These are phyloP conservation scores for Abrus precatorius DNA, from an alignment of 306 rosid genomes.

Conservation along the genomic window DNA sequence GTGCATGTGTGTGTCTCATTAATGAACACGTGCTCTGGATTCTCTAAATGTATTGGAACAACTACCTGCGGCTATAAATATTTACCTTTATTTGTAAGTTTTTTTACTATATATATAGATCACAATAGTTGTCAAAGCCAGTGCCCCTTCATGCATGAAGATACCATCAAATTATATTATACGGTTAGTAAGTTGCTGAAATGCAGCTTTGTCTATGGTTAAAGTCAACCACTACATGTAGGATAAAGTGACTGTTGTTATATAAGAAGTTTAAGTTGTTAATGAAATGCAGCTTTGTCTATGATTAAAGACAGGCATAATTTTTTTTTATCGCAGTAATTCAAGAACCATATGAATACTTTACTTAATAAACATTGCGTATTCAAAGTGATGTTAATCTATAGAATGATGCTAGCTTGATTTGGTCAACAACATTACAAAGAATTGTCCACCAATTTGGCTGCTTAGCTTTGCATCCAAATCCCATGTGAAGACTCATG, in stretches of 20 bases:
- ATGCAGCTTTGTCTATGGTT: not conserved
- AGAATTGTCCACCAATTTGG: slow-evolving; percentile 35
- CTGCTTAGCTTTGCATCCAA: slow-evolving; percentile 38
- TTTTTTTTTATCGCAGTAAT: not conserved
- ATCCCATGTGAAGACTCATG: slow-evolving; percentile 44
- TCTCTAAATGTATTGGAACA: not conserved
- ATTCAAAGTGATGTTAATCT: not conserved
- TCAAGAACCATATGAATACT: not conserved
- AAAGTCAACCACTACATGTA: not conserved
- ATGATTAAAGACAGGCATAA: not conserved
- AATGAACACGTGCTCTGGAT: slow-evolving; percentile 22
- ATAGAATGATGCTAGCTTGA: not conserved
- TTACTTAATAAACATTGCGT: not conserved
- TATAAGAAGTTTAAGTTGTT: slow-evolving; percentile 7
- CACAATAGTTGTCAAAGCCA: not conserved
- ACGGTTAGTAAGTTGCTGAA: slow-evolving; percentile 7
- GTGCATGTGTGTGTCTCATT: slow-evolving; percentile 14
- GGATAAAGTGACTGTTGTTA: not conserved
- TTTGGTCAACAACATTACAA: slow-evolving; percentile 28
- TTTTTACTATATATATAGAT: not conserved
- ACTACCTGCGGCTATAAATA: not conserved
- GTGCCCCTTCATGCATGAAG: not conserved
- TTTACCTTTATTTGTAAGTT: not conserved
- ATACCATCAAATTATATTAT: not conserved
- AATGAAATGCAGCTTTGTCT: not conserved